Base-by-base conservation (phyloP, 768 basidiomycete genomes). In the Lentinula detonsa region DNA sequence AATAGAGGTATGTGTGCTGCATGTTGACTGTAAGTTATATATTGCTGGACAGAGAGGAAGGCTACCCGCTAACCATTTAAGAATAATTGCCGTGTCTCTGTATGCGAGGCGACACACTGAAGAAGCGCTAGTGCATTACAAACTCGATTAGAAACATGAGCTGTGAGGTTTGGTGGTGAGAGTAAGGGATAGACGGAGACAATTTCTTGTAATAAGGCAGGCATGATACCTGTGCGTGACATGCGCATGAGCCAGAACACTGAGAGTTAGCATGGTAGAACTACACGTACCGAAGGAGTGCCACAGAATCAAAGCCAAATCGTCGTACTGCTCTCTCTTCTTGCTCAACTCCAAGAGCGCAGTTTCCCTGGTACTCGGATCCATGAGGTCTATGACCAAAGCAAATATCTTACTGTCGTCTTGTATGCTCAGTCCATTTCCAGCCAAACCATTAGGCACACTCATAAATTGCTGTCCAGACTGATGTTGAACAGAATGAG, bases 321-420 rank as follows among this genome's bases (percentile, higher is more conserved):
- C 95, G 71, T 99, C 97, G 70, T 96, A 98, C 74, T 98, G 95
- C 75, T 98, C 97, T 64, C 97, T 80, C 79, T 98, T 98, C 83
- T 99, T 98, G 77, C 93, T 96, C 68, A 99, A 80, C 76, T 99
- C 97, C 58, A 98, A 80, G 53, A 99, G 78, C 1, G 97, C 96
- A 2, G 81, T 81, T 71, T 99, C 97, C 63, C 96, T 83, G n/a
- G 88, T 85, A 59, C 78, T 82, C 1, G 89, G 86, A 68, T 93
- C 88, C 79, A 91, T 82, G 31, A 96, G 76, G 61, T 96, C 92
- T 65, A 94, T 86, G 62, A 98, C 95, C 57, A 98, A 82, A 10
- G 81, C 78, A 73, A 94, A 96, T 48, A 99, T 97, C 77, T 97
- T 95, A 65, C 72, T 71, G 61, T 84, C 82, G 60, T 83, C 82